Evolutionary conservation across 371 early-diverging fungal genomes (phyloP), one percentile per base, ranked within the genome.

Genomic region (Fennellomyces sp.): DNA sequence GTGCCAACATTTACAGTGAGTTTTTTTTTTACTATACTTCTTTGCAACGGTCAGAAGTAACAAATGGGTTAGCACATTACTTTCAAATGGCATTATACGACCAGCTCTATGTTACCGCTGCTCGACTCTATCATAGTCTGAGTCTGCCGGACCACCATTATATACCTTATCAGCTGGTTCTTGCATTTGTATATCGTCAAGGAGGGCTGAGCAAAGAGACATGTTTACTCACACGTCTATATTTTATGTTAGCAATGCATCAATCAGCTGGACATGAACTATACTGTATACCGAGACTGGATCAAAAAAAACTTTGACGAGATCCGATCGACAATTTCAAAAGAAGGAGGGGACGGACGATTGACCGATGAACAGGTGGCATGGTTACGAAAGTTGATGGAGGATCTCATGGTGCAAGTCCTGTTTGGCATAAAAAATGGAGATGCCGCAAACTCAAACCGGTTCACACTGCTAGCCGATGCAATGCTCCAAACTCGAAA

Each of bases 161-260:
- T 53, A 74, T 85, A 26, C 84, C 85, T 15, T 83, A 85, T 55
- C 85, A 83, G 49, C 58, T 82, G 10, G 85, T 82, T 13, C 57
- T 85, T n/a, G 65, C 83, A 27, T 85, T 80, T 62, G 83, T 80
- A 66, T 11, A 38, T 31, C 12, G 23, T 13, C 4, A 35, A 35
- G 8, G 0, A 36, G n/a, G n/a, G 12, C 15, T 11, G 26, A n/a
- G 31, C 21, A n/a, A 26, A 26, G 7, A 15, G 0, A 31, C n/a
- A 36, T 15, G n/a, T 38, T 48, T 10, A 13, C n/a, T n/a, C n/a
- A 35, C 31, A 12, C 30, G 2, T 31, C 31, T 13, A 29, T 27
- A 23, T 33, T 12, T 12, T 17, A 0, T 52, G 1, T 1, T 66
- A 82, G 80, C 84, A 82, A 73, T 80, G 79, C 45, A 63, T 84